A percentile compares a stretch with the other conserved stretches of the same genome.
phyloP scores from a whole-genome alignment of 148 eudicot genomes.

The Rhododendron vialii region DNA sequence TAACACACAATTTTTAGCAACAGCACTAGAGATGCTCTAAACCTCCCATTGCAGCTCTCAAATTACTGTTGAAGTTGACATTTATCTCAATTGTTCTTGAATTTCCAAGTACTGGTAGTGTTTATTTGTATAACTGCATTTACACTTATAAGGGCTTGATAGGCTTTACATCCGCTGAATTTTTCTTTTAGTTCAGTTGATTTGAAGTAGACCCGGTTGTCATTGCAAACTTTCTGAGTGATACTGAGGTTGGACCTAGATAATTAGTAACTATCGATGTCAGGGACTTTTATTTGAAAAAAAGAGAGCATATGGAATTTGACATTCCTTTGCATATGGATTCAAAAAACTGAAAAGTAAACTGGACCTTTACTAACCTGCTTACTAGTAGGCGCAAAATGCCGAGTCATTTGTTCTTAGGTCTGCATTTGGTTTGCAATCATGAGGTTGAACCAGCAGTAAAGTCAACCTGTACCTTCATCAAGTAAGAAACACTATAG shows the following conservation, averaged over 20 bases:
- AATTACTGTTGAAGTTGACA: not conserved
- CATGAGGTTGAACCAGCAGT: not conserved
- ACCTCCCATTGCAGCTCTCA: not conserved
- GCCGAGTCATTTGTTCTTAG: not conserved
- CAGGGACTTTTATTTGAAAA: not conserved
- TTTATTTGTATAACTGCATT: not conserved
- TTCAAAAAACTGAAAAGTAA: not conserved
- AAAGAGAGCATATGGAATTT: not conserved
- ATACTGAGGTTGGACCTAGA: not conserved
- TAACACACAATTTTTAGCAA: too few relatives aligned
- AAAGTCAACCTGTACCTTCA: not conserved
- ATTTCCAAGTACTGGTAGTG: not conserved
- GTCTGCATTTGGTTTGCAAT: not conserved
- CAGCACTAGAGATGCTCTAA: too few relatives aligned
- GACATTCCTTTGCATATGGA: not conserved
- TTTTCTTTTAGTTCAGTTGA: not conserved
- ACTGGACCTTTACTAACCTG: not conserved
- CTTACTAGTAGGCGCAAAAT: not conserved
- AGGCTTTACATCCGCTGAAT: not conserved
- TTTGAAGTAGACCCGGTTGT: not conserved
- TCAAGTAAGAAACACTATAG: not conserved
- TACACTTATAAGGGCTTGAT: not conserved
- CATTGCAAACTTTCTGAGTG: not conserved
- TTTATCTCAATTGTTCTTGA: not conserved
- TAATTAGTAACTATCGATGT: not conserved